phyloP scores from a whole-genome alignment of 2,329 filamentous ascomycete genomes.

The Bisporella sp. region DNA sequence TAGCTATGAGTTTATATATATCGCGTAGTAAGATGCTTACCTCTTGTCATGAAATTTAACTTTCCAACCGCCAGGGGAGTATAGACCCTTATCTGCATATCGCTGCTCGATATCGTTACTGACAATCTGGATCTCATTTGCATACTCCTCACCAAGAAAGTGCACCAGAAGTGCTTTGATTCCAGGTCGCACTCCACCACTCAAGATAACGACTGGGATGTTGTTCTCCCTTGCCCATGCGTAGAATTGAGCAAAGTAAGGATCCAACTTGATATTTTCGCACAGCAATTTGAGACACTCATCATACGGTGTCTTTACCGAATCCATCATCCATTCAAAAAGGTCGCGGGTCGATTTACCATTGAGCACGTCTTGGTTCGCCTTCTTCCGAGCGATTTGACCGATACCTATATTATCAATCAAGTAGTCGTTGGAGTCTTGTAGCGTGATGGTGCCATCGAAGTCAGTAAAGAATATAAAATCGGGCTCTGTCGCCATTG shows the following conservation, averaged over 20 bases:
- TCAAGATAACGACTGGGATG: conserved; percentile 86
- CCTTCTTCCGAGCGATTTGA: conserved; percentile 56
- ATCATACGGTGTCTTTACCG: conserved; percentile 70
- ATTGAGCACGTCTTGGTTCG: conserved; percentile 71
- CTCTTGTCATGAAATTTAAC: conserved; percentile 85
- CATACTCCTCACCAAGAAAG: conserved; percentile 63
- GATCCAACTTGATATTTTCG: conserved; percentile 81
- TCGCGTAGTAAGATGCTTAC: conserved; percentile 32
- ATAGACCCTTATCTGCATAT: conserved; percentile 60
- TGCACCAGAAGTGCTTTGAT: conserved; percentile 77
- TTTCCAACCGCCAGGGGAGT: conserved; percentile 77
- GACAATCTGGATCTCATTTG: conserved; percentile 77
- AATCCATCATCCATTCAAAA: conserved; percentile 90
- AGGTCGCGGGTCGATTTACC: conserved; percentile 65
- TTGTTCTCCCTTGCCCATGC: conserved; percentile 74
- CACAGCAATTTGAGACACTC: conserved; percentile 74
- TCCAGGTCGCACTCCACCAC: conserved; percentile 86
- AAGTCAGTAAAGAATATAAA: conserved; percentile 99
- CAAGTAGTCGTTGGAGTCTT: conserved; percentile 62
- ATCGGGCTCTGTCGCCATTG: conserved; percentile 64
- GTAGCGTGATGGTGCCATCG: conserved; percentile 84
- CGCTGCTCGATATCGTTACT: conserved; percentile 70
- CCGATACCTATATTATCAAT: conserved; percentile 93
- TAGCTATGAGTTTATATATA: neutral
- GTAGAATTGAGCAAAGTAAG: conserved; percentile 82